Evolutionary conservation across 2,329 filamentous ascomycete species (phyloP).

Genomic region (Chaetomiaceae sp.): DNA sequence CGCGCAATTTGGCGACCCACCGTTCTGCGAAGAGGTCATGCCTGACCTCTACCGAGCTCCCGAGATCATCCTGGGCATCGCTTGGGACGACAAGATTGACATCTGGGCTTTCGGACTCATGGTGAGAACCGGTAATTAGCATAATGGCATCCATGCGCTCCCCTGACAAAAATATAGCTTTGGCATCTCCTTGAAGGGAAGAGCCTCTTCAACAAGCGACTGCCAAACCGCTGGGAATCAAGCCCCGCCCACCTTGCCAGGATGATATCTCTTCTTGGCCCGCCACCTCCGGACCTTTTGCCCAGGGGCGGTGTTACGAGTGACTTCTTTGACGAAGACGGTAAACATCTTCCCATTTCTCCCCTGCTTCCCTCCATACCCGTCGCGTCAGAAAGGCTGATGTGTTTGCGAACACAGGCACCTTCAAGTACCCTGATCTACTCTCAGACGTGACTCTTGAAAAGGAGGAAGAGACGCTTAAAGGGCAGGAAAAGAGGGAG

Average conservation of each 20-base stretch:
- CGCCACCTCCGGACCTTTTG: not conserved
- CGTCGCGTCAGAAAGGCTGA: too few relatives aligned
- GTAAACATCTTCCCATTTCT: slow-evolving; percentile 19
- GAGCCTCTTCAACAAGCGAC: not conserved
- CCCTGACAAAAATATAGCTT: not conserved
- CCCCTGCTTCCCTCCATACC: not conserved
- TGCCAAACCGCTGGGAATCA: not conserved
- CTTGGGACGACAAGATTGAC: slow-evolving; percentile 1
- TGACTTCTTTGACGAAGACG: not conserved
- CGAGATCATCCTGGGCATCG: not conserved
- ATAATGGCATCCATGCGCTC: too few relatives aligned
- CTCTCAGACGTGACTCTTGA: not conserved
- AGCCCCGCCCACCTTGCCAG: not conserved
- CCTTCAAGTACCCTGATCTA: not conserved
- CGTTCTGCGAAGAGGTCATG: not conserved
- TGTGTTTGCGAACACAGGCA: not conserved
- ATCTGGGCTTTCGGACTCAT: slow-evolving; percentile 2
- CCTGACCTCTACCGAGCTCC: not conserved
- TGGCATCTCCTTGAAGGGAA: not conserved
- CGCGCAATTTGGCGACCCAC: not conserved
- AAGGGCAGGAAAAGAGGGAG: not conserved
- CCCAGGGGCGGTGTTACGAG: not conserved
- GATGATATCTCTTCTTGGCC: not conserved
- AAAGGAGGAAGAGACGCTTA: not conserved
- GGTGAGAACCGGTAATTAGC: not conserved